Conservation (phyloP, 208 protist genomes). For the Endotrypanum monterogeii region DNA sequence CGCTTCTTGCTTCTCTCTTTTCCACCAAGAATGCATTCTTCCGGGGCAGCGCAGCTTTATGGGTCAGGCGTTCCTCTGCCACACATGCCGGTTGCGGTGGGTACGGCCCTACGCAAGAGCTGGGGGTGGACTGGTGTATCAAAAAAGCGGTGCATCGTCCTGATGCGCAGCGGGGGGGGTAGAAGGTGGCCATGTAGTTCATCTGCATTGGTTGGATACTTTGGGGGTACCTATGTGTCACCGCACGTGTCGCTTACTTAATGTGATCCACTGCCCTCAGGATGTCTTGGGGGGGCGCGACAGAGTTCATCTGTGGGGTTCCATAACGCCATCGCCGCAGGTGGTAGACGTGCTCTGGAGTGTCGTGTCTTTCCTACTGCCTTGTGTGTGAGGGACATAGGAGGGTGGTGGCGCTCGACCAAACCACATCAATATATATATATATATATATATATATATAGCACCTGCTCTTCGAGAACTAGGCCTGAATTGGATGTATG, state of each 20-base stretch:
- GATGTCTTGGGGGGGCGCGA: background rate
- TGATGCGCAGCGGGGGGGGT: background rate
- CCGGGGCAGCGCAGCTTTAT: constrained; percentile 63
- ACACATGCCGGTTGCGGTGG: constrained; percentile 61
- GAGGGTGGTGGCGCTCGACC: too few relatives aligned
- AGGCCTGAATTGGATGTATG: too few relatives aligned
- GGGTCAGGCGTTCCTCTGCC: constrained; percentile 65
- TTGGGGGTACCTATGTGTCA: background rate
- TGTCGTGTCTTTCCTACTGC: too few relatives aligned
- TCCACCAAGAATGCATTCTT: constrained; percentile 77
- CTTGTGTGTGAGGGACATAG: too few relatives aligned
- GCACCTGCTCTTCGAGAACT: too few relatives aligned
- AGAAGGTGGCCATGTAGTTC: background rate
- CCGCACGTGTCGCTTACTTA: background rate
- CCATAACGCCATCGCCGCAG: too few relatives aligned
- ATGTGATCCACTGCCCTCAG: background rate
- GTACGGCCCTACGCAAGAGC: constrained; percentile 10
- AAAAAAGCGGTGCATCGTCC: background rate
- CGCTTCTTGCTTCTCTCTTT: constrained; percentile 62
- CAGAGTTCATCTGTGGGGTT: too few relatives aligned
- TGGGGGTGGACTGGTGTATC: constrained; percentile 10
- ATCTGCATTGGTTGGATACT: background rate
- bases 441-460: too few relatives aligned
- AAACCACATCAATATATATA: too few relatives aligned
- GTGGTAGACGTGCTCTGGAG: too few relatives aligned